phyloP scores from a whole-genome alignment of 2,329 filamentous ascomycete genomes.

The Whalleya microplaca region DNA sequence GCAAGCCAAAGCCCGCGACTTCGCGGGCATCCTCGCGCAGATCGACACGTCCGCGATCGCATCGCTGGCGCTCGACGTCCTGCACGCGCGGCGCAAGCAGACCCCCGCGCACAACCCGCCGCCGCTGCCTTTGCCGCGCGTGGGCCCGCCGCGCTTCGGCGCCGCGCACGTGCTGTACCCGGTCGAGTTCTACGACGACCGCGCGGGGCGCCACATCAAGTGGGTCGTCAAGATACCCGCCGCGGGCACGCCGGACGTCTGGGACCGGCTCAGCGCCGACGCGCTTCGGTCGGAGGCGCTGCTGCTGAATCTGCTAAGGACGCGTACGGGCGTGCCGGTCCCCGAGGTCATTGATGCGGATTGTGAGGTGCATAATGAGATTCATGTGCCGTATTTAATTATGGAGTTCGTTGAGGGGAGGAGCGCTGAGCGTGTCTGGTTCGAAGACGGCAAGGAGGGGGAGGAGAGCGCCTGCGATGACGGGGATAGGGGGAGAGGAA shows the following conservation, averaged over 20 bases:
- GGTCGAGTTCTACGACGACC: slow-evolving; percentile 19
- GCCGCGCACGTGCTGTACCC: slow-evolving; percentile 29
- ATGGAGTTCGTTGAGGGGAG: slow-evolving; percentile 25
- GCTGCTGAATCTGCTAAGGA: slow-evolving; percentile 24
- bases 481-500: background rate
- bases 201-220: background rate
- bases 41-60: slow-evolving; percentile 25
- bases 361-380: slow-evolving; percentile 15
- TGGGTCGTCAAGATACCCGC: slow-evolving; percentile 34
- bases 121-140: slow-evolving; percentile 11
- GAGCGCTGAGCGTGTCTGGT: slow-evolving; percentile 31
- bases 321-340: slow-evolving; percentile 18
- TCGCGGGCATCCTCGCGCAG: slow-evolving; percentile 22
- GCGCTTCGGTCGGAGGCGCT: slow-evolving; percentile 28
- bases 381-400: slow-evolving; percentile 24
- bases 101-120: background rate
- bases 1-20: slow-evolving; percentile 13
- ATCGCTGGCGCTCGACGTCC: slow-evolving; percentile 16
- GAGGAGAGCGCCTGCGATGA: background rate
- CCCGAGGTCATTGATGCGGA: slow-evolving; percentile 30
- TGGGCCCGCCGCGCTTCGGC: slow-evolving; percentile 26
- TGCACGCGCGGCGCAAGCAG: slow-evolving; percentile 11
- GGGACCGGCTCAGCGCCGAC: slow-evolving; percentile 22
- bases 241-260: slow-evolving; percentile 22
- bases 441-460: slow-evolving; percentile 3